These are phyloP conservation scores for Phellinidium pouzarii DNA, from an alignment of 1,284 basidiomycete species.

Conservation along the genomic window DNA sequence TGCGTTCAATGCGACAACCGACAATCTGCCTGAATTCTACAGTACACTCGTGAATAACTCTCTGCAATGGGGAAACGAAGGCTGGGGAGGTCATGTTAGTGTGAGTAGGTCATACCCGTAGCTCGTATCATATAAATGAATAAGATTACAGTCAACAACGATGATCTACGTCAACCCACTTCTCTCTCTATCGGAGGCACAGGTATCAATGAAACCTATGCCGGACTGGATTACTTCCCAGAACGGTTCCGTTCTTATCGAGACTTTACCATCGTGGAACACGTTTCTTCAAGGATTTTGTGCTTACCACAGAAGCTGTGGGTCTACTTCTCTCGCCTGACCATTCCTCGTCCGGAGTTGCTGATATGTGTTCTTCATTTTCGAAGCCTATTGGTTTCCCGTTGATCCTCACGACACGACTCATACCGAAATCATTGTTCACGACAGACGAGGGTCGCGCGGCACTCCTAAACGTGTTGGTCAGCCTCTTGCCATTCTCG, in stretches of 20 bases:
- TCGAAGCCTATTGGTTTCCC: conserved; percentile 27
- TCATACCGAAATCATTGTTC: conserved; percentile 28
- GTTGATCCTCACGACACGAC: conserved; percentile 27
- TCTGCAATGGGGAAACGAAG: conserved; percentile 19
- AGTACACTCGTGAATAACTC: conserved; percentile 17
- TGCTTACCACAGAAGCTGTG: conserved; percentile 25
- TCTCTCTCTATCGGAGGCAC: conserved; percentile 25
- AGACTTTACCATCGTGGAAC: conserved; percentile 28
- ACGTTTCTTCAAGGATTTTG: conserved; percentile 30
- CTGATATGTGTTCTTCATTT: background rate
- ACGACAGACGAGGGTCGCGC: conserved; percentile 23
- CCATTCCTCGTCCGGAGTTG: conserved; percentile 4
- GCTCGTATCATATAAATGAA: background rate
- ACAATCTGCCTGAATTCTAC: conserved; percentile 6
- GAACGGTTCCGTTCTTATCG: conserved; percentile 28
- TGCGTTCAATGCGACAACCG: conserved; percentile 2
- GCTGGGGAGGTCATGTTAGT: conserved; percentile 22
- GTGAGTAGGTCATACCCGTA: background rate
- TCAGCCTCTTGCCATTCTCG: conserved; percentile 24
- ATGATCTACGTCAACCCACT: conserved; percentile 27
- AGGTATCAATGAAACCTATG: conserved; percentile 27
- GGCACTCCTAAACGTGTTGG: conserved; percentile 25
- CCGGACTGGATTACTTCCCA: conserved; percentile 27
- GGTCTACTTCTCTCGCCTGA: conserved; percentile 9
- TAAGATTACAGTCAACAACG: background rate